Percentiles rank a stretch among this genome's conserved stretches.
These are phyloP conservation scores for Ophiostoma himal-ulmi DNA, from an alignment of 2,329 filamentous ascomycete genomes.

Conservation along the genomic window DNA sequence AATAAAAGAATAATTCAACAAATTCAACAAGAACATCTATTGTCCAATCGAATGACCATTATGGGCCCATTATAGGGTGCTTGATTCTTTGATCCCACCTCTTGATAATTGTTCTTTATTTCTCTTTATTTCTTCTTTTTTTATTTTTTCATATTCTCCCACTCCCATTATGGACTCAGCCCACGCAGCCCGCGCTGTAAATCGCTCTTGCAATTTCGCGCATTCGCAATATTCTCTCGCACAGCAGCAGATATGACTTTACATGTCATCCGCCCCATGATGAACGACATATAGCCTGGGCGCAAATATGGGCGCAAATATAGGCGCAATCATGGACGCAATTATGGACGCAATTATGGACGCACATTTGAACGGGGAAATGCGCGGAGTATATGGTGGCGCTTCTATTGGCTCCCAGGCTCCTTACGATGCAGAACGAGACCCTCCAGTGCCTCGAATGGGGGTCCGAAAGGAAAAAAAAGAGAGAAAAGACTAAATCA, in stretches of 20 bases:
- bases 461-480: background rate
- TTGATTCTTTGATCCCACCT: background rate
- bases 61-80: background rate
- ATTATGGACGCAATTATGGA: background rate
- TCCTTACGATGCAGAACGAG: background rate
- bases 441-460: constrained; percentile 10
- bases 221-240: background rate
- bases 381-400: constrained; percentile 11
- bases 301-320: background rate
- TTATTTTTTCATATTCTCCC: background rate
- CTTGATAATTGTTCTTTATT: background rate
- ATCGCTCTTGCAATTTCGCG: constrained; percentile 11
- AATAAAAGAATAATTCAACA: background rate
- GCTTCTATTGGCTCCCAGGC: background rate
- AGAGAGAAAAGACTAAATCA: background rate
- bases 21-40: background rate
- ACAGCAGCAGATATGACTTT: background rate
- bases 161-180: background rate
- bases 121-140: background rate
- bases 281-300: background rate
- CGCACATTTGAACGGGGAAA: background rate
- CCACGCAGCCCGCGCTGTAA: background rate
- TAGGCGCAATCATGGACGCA: too few species aligned
- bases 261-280: background rate
- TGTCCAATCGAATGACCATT: background rate